Conservation (phyloP, 257 asterid species). For the Scutellaria galericulata region DNA sequence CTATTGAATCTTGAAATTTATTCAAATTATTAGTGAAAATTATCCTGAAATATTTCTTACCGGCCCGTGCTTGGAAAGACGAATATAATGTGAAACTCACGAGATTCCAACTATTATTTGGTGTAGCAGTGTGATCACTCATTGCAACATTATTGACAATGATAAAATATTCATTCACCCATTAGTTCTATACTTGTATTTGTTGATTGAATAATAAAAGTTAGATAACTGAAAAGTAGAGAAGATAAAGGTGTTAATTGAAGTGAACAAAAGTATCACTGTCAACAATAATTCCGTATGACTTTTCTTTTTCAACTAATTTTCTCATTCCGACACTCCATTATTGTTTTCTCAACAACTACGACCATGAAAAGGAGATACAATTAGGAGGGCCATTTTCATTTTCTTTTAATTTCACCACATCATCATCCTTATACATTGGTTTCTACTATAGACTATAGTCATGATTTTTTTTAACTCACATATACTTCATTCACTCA, state of each 20-base stretch:
- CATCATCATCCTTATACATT: too few species aligned
- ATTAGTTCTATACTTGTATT: constrained; percentile 5
- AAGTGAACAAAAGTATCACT: constrained; percentile 27
- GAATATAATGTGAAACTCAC: too few species aligned
- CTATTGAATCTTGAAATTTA: too few species aligned
- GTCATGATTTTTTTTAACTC: too few species aligned
- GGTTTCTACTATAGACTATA: background rate
- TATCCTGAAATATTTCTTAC: too few species aligned
- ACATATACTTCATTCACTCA: too few species aligned
- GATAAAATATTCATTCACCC: constrained; percentile 11
- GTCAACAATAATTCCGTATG: constrained; percentile 34
- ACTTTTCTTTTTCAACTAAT: constrained; percentile 24
- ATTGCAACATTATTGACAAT: background rate
- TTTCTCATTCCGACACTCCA: constrained; percentile 30
- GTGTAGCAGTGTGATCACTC: background rate
- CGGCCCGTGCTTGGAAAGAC: background rate
- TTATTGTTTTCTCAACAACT: constrained; percentile 18
- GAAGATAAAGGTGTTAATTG: background rate
- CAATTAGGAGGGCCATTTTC: background rate
- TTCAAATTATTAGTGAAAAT: too few species aligned
- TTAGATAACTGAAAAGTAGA: background rate
- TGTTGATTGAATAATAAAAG: constrained; percentile 6
- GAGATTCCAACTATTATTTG: background rate
- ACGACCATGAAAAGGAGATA: constrained; percentile 20
- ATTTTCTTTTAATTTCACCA: background rate